Evolutionary conservation across 148 eudicot species (phyloP).

Genomic region (Rhododendron vialii): DNA sequence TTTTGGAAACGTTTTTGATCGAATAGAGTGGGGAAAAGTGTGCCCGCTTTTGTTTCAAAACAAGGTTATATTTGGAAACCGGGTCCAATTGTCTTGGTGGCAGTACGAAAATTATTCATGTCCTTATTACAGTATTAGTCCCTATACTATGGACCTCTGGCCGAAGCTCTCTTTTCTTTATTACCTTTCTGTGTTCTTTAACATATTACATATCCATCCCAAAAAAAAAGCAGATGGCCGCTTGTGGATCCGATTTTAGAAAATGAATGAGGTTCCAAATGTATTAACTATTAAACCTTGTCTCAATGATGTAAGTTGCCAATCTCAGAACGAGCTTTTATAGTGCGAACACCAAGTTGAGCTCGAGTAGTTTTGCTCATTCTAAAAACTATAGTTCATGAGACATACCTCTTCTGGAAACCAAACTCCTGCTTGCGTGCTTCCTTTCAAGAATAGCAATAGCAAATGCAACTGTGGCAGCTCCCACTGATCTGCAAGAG

Average conservation of each 20-base stretch:
- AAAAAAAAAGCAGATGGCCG: not conserved
- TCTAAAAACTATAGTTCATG: not conserved
- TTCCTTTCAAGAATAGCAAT: constrained; percentile 86
- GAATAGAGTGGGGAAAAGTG: too few species aligned
- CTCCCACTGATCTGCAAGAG: constrained; percentile 74
- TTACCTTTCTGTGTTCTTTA: not conserved
- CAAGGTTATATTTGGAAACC: too few species aligned
- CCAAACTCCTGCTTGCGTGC: constrained; percentile 95
- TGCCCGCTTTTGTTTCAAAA: too few species aligned
- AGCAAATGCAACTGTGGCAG: constrained; percentile 71
- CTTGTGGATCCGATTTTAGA: not conserved
- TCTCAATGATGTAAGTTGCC: not conserved
- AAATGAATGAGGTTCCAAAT: not conserved
- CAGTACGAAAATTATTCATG: too few species aligned
- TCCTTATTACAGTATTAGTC: too few species aligned
- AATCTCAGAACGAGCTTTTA: not conserved
- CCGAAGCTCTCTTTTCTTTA: too few species aligned
- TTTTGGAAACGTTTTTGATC: too few species aligned
- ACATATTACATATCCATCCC: not conserved
- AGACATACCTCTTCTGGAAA: constrained; percentile 90
- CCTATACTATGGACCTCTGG: too few species aligned
- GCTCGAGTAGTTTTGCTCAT: not conserved
- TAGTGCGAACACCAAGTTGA: not conserved
- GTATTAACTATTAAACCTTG: too few species aligned
- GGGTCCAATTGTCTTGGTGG: too few species aligned